Evolutionary conservation across 2,329 filamentous ascomycete species (phyloP).

Genomic region (Hypocrella siamensis): DNA sequence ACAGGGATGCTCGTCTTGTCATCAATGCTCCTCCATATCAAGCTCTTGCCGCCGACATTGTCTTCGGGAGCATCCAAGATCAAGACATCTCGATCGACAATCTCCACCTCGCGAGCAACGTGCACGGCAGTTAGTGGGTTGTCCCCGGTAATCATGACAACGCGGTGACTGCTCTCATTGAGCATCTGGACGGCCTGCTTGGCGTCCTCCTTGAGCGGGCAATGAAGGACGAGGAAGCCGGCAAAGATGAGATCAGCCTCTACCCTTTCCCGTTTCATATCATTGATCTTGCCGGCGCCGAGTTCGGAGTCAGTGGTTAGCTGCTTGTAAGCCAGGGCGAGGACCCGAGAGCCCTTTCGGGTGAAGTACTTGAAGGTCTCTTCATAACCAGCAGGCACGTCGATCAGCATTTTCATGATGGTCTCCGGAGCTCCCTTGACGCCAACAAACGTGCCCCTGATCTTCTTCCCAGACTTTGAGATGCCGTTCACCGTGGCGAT

Average conservation of each 20-base stretch:
- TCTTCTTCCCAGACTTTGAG: constrained; percentile 55
- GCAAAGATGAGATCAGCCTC: constrained; percentile 77
- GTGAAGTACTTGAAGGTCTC: constrained; percentile 99
- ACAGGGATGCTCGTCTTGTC: constrained; percentile 78
- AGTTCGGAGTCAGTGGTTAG: constrained; percentile 70
- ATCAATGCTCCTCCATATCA: constrained; percentile 92
- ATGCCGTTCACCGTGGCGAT: constrained; percentile 71
- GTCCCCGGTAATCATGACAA: constrained; percentile 98
- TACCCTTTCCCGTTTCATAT: constrained; percentile 83
- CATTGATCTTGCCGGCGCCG: constrained; percentile 73
- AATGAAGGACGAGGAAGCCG: constrained; percentile 89
- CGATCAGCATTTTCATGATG: constrained; percentile 80
- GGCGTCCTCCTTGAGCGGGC: constrained; percentile 90
- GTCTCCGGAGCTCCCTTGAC: constrained; percentile 98
- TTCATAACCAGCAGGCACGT: constrained; percentile 76
- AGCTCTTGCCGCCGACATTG: constrained; percentile 60
- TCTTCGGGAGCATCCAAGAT: constrained; percentile 93
- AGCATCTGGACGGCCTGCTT: constrained; percentile 90
- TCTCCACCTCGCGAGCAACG: constrained; percentile 89
- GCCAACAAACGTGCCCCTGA: constrained; percentile 76
- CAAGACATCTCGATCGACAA: constrained; percentile 86
- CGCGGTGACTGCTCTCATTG: constrained; percentile 95
- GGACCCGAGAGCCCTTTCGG: constrained; percentile 82
- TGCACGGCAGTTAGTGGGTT: constrained; percentile 94
- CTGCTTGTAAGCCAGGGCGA: constrained; percentile 89